These are phyloP conservation scores for Suillus cothurnatus DNA, from an alignment of 768 basidiomycete genomes.

Conservation along the genomic window DNA sequence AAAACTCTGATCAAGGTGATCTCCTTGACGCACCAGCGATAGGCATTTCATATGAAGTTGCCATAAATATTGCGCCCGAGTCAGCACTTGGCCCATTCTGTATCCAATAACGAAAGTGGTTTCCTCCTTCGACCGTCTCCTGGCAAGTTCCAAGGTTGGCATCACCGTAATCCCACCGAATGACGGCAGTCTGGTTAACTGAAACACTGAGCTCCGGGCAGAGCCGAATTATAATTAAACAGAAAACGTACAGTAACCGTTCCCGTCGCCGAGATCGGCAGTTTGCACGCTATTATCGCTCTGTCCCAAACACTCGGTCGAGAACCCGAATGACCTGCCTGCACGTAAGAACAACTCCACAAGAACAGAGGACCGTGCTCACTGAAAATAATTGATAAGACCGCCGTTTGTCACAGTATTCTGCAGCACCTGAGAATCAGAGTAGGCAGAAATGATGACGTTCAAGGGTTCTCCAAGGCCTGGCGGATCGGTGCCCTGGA, in stretches of 20 bases:
- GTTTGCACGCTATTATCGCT: slow-evolving; percentile 66
- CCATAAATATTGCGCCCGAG: slow-evolving; percentile 78
- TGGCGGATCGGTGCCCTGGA: slow-evolving; percentile 58
- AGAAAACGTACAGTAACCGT: slow-evolving; percentile 59
- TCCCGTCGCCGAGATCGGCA: slow-evolving; percentile 84
- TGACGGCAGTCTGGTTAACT: slow-evolving; percentile 85
- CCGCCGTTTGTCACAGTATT: slow-evolving; percentile 67
- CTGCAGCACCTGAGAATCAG: slow-evolving; percentile 68
- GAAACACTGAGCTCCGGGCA: slow-evolving; percentile 4
- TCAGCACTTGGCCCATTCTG: slow-evolving; percentile 69
- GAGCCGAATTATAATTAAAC: background rate
- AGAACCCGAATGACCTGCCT: slow-evolving; percentile 68
- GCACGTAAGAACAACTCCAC: background rate
- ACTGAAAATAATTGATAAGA: slow-evolving; percentile 82
- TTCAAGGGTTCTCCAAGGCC: slow-evolving; percentile 90
- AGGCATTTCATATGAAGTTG: slow-evolving; percentile 71
- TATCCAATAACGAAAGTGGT: slow-evolving; percentile 88
- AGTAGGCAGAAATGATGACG: slow-evolving; percentile 74
- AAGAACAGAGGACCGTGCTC: slow-evolving; percentile 25
- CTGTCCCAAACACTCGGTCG: slow-evolving; percentile 84
- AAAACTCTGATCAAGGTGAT: slow-evolving; percentile 1
- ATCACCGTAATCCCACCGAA: slow-evolving; percentile 85
- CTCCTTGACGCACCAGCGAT: slow-evolving; percentile 46
- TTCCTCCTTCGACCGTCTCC: slow-evolving; percentile 84
- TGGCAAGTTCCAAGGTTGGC: slow-evolving; percentile 80